Base-by-base conservation (phyloP, 768 basidiomycete species). In the Phylloporus scabripes region DNA sequence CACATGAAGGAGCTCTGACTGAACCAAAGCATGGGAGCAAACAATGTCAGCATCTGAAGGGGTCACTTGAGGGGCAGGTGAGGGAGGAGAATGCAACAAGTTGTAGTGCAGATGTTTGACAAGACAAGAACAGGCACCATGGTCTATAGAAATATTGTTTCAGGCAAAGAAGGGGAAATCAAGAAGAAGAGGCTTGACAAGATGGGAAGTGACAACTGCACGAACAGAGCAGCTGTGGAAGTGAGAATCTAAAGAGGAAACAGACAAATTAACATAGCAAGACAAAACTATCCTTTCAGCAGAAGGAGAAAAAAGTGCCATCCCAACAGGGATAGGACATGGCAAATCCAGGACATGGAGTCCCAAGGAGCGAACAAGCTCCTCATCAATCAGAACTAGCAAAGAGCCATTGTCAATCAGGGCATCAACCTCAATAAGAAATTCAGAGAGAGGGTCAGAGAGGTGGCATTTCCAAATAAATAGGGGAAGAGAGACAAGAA, bases 81-180 rank as follows among this genome's bases (percentile, higher is more conserved):
- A n/a, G n/a, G n/a, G n/a, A n/a, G n/a, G n/a, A n/a, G n/a, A n/a
- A n/a, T n/a, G n/a, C n/a, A n/a, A n/a, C n/a, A n/a, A n/a, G n/a
- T n/a, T n/a, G n/a, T n/a, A n/a, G n/a, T n/a, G n/a, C n/a, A n/a
- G n/a, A n/a, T n/a, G n/a, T n/a, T n/a, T n/a, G n/a, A 28, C 29
- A 14, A 59, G 43, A 38, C 53, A 56, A 0, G 51, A 44, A 3
- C 38, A 42, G 0, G 29, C 0, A 0, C 41, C 42, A 20, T 67
- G 61, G 42, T 74, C 67, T 24, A 64, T 51, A 0, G 69, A 50
- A 53, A 75, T 68, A 0, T 60, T 31, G 50, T 75, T 75, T 1
- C 52, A 48, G 9, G 36, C 20, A 0, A 74, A 56, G 24, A 68
- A 74, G 0, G 70, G 72, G 0, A 64, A 43, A 0, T 71, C 70